Evolutionary conservation across 257 asterid species (phyloP).

Genomic region (Henckelia pumila): DNA sequence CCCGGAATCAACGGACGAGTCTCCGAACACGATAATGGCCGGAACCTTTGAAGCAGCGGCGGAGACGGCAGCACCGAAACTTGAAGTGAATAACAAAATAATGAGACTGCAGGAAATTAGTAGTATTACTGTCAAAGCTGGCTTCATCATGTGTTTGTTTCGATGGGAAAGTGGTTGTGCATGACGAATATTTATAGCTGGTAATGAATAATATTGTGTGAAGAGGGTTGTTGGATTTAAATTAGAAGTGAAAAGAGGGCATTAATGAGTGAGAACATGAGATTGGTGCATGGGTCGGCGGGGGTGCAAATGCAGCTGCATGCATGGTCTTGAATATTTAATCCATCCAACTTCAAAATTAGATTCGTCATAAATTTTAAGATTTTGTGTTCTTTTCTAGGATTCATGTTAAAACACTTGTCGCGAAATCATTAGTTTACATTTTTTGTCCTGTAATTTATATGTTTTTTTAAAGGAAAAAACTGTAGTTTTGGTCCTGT

Average conservation of each 20-base stretch:
- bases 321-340: not conserved
- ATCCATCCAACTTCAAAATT: not conserved
- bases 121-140: not conserved
- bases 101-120: not conserved
- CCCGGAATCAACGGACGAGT: constrained; percentile 89
- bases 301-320: not conserved
- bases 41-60: constrained; percentile 42
- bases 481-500: too few species aligned
- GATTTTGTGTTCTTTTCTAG: too few species aligned
- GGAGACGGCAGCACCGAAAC: not conserved
- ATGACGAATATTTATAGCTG: not conserved
- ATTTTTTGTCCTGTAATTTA: too few species aligned
- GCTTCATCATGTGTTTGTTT: not conserved
- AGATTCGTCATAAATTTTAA: too few species aligned
- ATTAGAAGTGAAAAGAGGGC: not conserved
- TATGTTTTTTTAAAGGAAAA: too few species aligned
- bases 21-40: constrained; percentile 87
- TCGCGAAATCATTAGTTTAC: too few species aligned
- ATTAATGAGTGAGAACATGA: not conserved
- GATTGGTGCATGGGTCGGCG: not conserved
- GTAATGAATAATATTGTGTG: not conserved
- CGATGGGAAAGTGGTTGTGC: not conserved
- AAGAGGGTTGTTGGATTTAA: not conserved
- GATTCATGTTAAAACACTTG: too few species aligned
- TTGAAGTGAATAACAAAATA: not conserved